Evolutionary conservation across 169 alveolate genomes (phyloP).

Genomic region (Plasmodium vinckei): DNA sequence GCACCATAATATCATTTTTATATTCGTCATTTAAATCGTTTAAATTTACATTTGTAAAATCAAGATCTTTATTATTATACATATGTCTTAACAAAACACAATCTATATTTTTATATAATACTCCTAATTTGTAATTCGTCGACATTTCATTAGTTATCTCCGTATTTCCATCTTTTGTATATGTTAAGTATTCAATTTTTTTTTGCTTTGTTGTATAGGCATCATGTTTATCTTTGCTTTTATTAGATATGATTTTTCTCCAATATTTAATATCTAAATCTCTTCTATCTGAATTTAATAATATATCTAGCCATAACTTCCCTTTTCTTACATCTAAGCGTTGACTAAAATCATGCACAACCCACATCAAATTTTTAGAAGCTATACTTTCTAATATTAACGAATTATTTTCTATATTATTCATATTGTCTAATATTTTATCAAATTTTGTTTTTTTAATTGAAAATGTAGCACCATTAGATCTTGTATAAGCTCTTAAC

Average conservation of each 20-base stretch:
- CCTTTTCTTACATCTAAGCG: conserved; percentile 76
- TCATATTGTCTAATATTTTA: conserved; percentile 48
- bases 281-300: conserved; percentile 74
- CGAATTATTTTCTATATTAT: conserved; percentile 58
- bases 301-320: conserved; percentile 66
- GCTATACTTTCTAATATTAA: conserved; percentile 75
- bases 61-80: conserved; percentile 71
- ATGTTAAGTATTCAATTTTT: conserved; percentile 63
- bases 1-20: conserved; percentile 47
- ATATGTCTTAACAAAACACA: conserved; percentile 67
- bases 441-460: conserved; percentile 74
- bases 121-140: conserved; percentile 47
- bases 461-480: conserved; percentile 76
- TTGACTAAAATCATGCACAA: conserved; percentile 76
- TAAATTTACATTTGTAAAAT: conserved; percentile 66
- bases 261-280: conserved; percentile 75
- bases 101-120: conserved; percentile 68
- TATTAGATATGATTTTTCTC: conserved; percentile 72
- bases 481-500: conserved; percentile 77
- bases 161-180: conserved; percentile 1
- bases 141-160: conserved; percentile 14
- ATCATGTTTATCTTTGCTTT: conserved; percentile 74
- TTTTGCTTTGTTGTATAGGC: conserved; percentile 71
- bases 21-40: conserved; percentile 70
- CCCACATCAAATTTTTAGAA: conserved; percentile 77